Percentiles rank a stretch among this genome's conserved stretches.
Conservation (phyloP, 2,329 filamentous ascomycete species). For the Pezicula radicicola region DNA sequence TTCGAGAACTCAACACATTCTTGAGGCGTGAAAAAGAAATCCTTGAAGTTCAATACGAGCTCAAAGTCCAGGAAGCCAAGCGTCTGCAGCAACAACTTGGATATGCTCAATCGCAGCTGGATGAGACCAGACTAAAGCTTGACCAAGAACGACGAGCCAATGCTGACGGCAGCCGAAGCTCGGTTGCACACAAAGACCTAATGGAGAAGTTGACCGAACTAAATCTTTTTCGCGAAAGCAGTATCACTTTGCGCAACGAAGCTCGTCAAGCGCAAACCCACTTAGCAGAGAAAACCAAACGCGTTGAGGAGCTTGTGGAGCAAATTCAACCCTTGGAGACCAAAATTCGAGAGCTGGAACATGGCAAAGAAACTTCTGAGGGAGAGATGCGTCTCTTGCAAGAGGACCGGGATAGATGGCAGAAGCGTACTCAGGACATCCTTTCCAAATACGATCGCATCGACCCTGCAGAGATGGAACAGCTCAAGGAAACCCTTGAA, state of each 20-base stretch:
- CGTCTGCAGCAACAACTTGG: slow-evolving; percentile 87
- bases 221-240: slow-evolving; percentile 94
- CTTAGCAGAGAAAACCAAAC: slow-evolving; percentile 70
- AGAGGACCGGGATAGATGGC: slow-evolving; percentile 90
- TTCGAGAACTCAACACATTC: slow-evolving; percentile 89
- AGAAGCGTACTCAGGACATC: slow-evolving; percentile 93
- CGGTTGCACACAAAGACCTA: slow-evolving; percentile 80
- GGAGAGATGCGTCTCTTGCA: slow-evolving; percentile 87
- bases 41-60: slow-evolving; percentile 90
- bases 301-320: slow-evolving; percentile 69
- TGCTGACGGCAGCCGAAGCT: slow-evolving; percentile 68
- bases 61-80: slow-evolving; percentile 84
- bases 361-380: slow-evolving; percentile 60
- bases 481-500: slow-evolving; percentile 75
- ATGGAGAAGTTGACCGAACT: slow-evolving; percentile 95
- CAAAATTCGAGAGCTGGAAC: slow-evolving; percentile 78
- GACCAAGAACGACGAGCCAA: slow-evolving; percentile 82
- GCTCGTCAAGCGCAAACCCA: slow-evolving; percentile 74
- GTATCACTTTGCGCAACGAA: slow-evolving; percentile 84
- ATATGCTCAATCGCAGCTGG: slow-evolving; percentile 81
- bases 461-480: slow-evolving; percentile 89
- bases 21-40: slow-evolving; percentile 96
- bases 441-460: slow-evolving; percentile 94
- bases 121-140: slow-evolving; percentile 84
- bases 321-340: slow-evolving; percentile 81